Conservation (phyloP, 176 grass and related monocot genomes). For the Lolium multiflorum region DNA sequence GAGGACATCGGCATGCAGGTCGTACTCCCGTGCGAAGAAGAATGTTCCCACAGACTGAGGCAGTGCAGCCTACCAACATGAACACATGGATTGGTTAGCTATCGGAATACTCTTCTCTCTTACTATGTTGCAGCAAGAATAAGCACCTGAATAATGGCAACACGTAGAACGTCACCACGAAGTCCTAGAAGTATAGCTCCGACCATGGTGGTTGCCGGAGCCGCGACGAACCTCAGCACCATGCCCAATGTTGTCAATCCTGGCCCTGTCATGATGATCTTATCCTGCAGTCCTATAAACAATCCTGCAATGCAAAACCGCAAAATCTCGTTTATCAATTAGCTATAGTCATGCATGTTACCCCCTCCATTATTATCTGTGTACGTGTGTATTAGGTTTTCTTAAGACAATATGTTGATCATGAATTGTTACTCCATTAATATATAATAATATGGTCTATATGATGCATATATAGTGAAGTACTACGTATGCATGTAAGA, state of each 20-base stretch:
- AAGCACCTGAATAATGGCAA: conserved; percentile 73
- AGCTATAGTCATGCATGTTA: not conserved
- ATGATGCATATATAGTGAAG: too few relatives aligned
- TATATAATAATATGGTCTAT: too few relatives aligned
- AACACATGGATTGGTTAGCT: not conserved
- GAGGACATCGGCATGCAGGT: conserved; percentile 69
- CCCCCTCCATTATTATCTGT: not conserved
- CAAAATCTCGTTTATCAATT: not conserved
- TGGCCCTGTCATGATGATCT: conserved; percentile 59
- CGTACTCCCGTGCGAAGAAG: conserved; percentile 78
- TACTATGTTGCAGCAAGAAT: not conserved
- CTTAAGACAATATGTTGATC: not conserved
- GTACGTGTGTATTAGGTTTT: not conserved
- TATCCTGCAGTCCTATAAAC: conserved; percentile 89
- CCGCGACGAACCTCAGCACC: conserved; percentile 72
- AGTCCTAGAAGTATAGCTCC: conserved; percentile 59
- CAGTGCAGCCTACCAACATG: conserved; percentile 64
- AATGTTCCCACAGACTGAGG: conserved; percentile 78
- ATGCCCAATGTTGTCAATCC: conserved; percentile 59
- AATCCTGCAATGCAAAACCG: conserved; percentile 46
- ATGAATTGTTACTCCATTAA: not conserved
- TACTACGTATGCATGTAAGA: not conserved
- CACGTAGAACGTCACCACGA: conserved; percentile 62
- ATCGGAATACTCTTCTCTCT: not conserved
- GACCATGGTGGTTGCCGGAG: conserved; percentile 49